A percentile compares a stretch with the other conserved stretches of the same genome.
Evolutionary conservation across 305 asterid genomes (phyloP).

Genomic region (Fraxinus greggii): DNA sequence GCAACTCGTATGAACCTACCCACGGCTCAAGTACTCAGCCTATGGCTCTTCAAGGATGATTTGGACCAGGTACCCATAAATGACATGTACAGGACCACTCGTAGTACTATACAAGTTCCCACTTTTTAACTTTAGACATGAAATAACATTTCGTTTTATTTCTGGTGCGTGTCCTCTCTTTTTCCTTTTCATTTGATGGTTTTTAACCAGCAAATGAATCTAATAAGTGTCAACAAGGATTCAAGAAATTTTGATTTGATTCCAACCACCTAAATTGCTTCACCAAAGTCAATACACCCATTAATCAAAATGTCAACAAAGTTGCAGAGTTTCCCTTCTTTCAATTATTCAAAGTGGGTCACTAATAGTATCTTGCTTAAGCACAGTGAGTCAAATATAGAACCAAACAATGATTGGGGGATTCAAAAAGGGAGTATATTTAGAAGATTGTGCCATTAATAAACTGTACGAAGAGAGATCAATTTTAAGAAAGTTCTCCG

Average conservation of each 20-base stretch:
- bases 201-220: background rate
- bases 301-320: background rate
- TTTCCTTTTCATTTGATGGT: background rate
- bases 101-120: background rate
- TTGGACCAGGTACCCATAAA: background rate
- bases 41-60: background rate
- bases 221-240: background rate
- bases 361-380: background rate
- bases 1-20: background rate
- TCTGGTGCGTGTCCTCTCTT: background rate
- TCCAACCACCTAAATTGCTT: background rate
- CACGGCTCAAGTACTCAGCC: background rate
- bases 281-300: background rate
- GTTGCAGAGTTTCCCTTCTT: background rate
- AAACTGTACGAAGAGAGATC: background rate
- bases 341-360: background rate
- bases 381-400: background rate
- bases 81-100: background rate
- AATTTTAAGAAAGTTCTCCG: background rate
- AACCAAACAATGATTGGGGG: background rate
- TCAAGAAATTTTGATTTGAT: background rate
- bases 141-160: background rate
- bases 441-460: slow-evolving; percentile 1
- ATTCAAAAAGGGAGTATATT: background rate
- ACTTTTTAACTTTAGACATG: background rate